Evolutionary conservation across 2,329 filamentous ascomycete genomes (phyloP).

Genomic region (Fusarium sp.): DNA sequence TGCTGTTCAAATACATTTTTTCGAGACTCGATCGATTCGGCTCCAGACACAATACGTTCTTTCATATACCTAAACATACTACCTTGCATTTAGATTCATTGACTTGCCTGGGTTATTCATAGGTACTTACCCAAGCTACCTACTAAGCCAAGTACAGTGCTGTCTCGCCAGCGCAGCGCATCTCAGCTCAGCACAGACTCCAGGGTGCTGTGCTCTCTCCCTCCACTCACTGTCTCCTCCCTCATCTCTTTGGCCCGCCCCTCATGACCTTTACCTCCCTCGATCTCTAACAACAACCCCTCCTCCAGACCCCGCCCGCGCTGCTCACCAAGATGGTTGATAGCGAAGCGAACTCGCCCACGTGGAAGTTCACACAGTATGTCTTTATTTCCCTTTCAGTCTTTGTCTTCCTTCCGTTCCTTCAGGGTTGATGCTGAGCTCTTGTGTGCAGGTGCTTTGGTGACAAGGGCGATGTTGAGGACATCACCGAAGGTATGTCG

Average conservation of each 20-base stretch:
- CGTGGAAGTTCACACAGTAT: slow-evolving; percentile 99
- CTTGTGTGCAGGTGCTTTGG: slow-evolving; percentile 85
- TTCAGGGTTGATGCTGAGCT: slow-evolving; percentile 35
- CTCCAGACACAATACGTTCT: background rate
- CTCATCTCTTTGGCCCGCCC: slow-evolving; percentile 41
- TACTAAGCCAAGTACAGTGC: background rate
- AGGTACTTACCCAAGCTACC: slow-evolving; percentile 1
- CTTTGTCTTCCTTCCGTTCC: slow-evolving; percentile 8
- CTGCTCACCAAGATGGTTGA: slow-evolving; percentile 85
- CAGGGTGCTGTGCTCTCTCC: slow-evolving; percentile 22
- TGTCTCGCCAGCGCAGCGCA: slow-evolving; percentile 22
- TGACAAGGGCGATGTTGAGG: slow-evolving; percentile 99
- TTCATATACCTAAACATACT: background rate
- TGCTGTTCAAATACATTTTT: slow-evolving; percentile 5
- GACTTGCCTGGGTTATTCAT: slow-evolving; percentile 1
- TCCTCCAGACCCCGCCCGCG: slow-evolving; percentile 48
- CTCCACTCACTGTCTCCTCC: slow-evolving; percentile 41
- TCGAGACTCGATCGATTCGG: slow-evolving; percentile 2
- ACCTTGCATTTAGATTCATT: background rate
- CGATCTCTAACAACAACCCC: slow-evolving; percentile 43
- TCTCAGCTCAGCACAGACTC: slow-evolving; percentile 36
- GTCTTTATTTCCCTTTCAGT: slow-evolving; percentile 54
- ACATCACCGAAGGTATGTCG: slow-evolving; percentile 90
- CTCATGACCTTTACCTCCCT: slow-evolving; percentile 40
- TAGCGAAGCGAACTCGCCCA: slow-evolving; percentile 92